Evolutionary conservation across 176 grass and related monocot genomes (phyloP), one percentile per base, ranked within the genome.

Genomic region (Bonia amplexicaulis): DNA sequence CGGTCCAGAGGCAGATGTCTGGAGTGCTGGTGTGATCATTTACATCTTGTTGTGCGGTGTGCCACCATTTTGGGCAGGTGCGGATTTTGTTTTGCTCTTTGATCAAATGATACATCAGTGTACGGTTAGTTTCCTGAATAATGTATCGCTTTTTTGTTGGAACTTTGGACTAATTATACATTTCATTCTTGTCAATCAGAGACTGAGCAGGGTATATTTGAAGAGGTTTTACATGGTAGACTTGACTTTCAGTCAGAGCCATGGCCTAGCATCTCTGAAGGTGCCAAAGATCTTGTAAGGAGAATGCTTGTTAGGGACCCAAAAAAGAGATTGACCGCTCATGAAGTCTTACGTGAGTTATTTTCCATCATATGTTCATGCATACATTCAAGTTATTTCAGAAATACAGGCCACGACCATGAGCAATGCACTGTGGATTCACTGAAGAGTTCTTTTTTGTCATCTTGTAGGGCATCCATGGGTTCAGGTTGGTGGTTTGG

Each of bases 41-140:
- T 97, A 97, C 90, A 97, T 97, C 53, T 80, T 97, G 71, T 62
- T 97, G 66, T 89, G 95, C 6, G 95, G 92, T 54, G 95, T 97
- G 5, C 95, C 95, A 61, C 95, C 95, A 27, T 97, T 97, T 77
- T 97, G 95, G 95, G 95, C 92, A 87, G 95, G 95, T 97, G 9
- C 57, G 57, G 29, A 41, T 33, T 77, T 62, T 27, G 4, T 20
- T 29, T 12, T 12, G 0, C 35, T 47, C 47, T 47, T 0, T 26
- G 17, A 13, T 65, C 12, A 71, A 29, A 31, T 0, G 6, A 35
- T 33, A 37, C 11, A 33, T 3, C 17, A 48, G 3, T 22, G 9
- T 6, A 12, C 1, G 48, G 23, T 12, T 60, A 53, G 6, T 23
- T 61, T 15, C 2, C 19, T 44, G 2, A 20, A 12, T 39, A 79